Conservation (phyloP, 345 rosid species). For the Erysimum cheiranthoides region DNA sequence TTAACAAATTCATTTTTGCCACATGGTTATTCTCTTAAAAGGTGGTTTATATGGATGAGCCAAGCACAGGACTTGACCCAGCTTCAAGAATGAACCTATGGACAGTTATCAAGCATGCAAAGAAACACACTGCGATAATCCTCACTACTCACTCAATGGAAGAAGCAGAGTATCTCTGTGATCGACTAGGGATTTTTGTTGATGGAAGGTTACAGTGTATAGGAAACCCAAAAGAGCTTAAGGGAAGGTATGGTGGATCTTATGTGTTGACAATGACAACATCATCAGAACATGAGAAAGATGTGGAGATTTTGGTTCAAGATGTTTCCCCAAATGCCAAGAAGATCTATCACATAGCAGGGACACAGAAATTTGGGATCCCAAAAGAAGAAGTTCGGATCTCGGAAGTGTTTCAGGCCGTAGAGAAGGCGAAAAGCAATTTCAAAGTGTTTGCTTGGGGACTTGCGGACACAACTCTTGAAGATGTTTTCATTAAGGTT, state of each 20-base stretch:
- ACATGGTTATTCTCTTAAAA: slow-evolving; percentile 29
- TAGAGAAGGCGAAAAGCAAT: slow-evolving; percentile 69
- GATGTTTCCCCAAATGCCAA: slow-evolving; percentile 63
- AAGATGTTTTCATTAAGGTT: slow-evolving; percentile 95
- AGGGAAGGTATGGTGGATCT: slow-evolving; percentile 82
- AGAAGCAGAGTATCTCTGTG: slow-evolving; percentile 94
- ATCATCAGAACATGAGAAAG: slow-evolving; percentile 57
- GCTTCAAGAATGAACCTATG: slow-evolving; percentile 87
- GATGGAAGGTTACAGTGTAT: slow-evolving; percentile 88
- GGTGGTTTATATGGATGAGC: slow-evolving; percentile 99
- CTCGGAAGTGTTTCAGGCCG: slow-evolving; percentile 69
- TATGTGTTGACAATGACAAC: slow-evolving; percentile 87
- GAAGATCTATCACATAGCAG: slow-evolving; percentile 73
- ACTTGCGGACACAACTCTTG: slow-evolving; percentile 82
- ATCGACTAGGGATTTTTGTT: slow-evolving; percentile 84
- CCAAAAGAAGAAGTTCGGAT: slow-evolving; percentile 73
- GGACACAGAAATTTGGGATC: slow-evolving; percentile 92
- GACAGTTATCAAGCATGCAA: slow-evolving; percentile 85
- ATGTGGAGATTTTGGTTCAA: slow-evolving; percentile 68
- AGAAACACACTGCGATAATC: slow-evolving; percentile 70
- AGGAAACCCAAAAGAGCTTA: slow-evolving; percentile 86
- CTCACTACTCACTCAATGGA: slow-evolving; percentile 98
- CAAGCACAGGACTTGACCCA: slow-evolving; percentile 96
- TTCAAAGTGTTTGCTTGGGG: slow-evolving; percentile 88
- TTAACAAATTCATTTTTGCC: background rate